A percentile compares a stretch with the other conserved stretches of the same genome.
These are phyloP conservation scores for Fusarium neocosmosporiellum DNA, from an alignment of 2,329 filamentous ascomycete genomes.

Conservation along the genomic window DNA sequence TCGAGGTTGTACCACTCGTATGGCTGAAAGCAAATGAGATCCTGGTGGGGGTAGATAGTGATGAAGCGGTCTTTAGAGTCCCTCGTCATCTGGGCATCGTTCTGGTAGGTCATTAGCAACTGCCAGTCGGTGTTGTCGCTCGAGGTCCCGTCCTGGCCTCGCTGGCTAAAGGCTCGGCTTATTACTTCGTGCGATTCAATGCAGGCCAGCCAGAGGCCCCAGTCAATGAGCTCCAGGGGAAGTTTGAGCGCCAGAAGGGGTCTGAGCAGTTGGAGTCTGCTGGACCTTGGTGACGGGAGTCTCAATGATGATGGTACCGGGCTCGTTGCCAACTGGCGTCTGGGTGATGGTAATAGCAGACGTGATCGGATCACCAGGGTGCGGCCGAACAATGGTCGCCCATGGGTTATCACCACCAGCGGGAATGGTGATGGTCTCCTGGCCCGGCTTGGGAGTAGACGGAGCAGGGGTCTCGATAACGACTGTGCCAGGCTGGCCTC, in stretches of 20 bases:
- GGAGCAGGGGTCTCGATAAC: conserved; percentile 28
- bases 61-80: no score
- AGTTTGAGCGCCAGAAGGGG: not conserved
- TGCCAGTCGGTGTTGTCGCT: no score
- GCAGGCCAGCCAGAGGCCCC: no score
- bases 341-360: conserved; percentile 31
- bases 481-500: conserved; percentile 27
- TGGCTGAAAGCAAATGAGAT: no score
- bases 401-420: conserved; percentile 12
- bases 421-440: conserved; percentile 24
- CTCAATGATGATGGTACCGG: conserved; percentile 30
- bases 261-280: conserved; percentile 9
- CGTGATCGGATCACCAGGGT: conserved; percentile 30
- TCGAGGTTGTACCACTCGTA: no score
- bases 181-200: no score
- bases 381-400: conserved; percentile 27
- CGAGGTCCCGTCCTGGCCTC: no score
- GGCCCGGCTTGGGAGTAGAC: not conserved
- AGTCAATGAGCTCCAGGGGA: not conserved
- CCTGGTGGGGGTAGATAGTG: no score
- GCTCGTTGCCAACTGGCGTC: conserved; percentile 13
- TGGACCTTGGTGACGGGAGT: conserved; percentile 16
- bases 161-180: no score
- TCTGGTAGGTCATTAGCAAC: no score
- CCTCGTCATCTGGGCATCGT: no score